These are phyloP conservation scores for Calonectria multiphialidica DNA, from an alignment of 2,329 filamentous ascomycete genomes.

Conservation along the genomic window DNA sequence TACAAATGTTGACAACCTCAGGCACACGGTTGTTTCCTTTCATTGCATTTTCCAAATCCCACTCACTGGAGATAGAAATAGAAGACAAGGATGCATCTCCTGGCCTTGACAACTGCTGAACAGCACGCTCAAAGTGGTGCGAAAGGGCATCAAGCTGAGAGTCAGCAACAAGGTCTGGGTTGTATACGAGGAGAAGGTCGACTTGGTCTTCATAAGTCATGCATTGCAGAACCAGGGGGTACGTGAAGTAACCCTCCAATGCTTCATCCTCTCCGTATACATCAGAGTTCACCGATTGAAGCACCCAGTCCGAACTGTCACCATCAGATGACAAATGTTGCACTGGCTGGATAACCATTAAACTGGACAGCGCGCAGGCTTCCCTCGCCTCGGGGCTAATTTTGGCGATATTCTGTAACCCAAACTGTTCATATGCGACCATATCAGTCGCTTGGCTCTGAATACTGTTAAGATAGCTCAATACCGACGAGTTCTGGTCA, in stretches of 20 bases:
- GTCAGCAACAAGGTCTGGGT: conserved; percentile 26
- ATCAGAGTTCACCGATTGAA: neutral
- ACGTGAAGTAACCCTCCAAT: conserved; percentile 35
- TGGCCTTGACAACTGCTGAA: neutral
- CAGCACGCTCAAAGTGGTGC: neutral
- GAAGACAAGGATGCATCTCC: neutral
- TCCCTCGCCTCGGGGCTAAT: conserved; percentile 8
- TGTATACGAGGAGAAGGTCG: conserved; percentile 25
- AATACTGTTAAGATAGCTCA: conserved; percentile 54
- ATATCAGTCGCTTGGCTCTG: conserved; percentile 28
- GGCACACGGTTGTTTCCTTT: neutral
- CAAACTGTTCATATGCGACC: conserved; percentile 27
- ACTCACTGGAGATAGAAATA: neutral
- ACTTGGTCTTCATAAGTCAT: conserved; percentile 6
- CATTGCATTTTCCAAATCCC: neutral
- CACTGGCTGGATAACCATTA: conserved; percentile 26
- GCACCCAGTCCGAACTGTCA: neutral
- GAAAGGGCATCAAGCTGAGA: neutral
- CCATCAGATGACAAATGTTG: neutral
- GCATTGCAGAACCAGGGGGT: conserved; percentile 34
- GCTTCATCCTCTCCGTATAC: conserved; percentile 14
- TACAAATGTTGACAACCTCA: neutral
- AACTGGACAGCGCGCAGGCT: conserved; percentile 7
- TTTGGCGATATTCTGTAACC: conserved; percentile 34
- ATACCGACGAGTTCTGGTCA: conserved; percentile 45